Conservation (phyloP, 352 stramenopile genomes). For the Pythium utonaiense region DNA sequence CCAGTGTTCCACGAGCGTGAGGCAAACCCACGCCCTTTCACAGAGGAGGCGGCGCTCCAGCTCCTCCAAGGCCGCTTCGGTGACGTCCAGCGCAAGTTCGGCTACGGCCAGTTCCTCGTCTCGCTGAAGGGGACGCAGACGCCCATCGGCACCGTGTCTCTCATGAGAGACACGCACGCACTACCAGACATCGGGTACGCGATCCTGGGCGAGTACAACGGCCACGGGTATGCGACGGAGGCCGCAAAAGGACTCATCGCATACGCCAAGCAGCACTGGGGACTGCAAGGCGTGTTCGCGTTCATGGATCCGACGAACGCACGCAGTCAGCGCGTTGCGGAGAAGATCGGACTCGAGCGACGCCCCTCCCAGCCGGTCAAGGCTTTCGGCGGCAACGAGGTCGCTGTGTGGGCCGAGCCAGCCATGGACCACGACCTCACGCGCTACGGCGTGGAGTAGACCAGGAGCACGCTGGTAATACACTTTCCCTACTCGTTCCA, state of each 20-base stretch:
- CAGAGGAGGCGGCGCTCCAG: constrained; percentile 2
- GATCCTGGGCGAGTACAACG: constrained; percentile 16
- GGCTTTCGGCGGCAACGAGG: constrained; percentile 8
- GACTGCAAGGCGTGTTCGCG: constrained; percentile 14
- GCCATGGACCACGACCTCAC: constrained; percentile 15
- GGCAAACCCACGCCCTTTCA: not conserved
- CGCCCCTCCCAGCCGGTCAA: not conserved
- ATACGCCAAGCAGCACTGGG: constrained; percentile 14
- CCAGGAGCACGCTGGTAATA: constrained; percentile 3
- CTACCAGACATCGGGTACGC: constrained; percentile 18
- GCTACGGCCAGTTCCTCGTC: constrained; percentile 23
- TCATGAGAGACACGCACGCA: constrained; percentile 17
- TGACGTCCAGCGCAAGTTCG: constrained; percentile 17
- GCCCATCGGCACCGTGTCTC: constrained; percentile 19
- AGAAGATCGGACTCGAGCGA: constrained; percentile 17
- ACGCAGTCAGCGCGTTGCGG: constrained; percentile 17
- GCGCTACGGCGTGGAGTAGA: constrained; percentile 7
- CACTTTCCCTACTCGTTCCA: too few relatives aligned
- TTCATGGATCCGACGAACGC: constrained; percentile 15
- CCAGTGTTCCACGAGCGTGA: constrained; percentile 8
- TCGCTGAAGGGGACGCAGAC: constrained; percentile 1
- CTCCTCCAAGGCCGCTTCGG: constrained; percentile 11
- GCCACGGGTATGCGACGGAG: constrained; percentile 19
- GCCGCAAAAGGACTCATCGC: constrained; percentile 11
- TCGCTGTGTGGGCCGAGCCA: constrained; percentile 14